Evolutionary conservation across 2,329 filamentous ascomycete species (phyloP), one percentile per base, ranked within the genome.

Genomic region (Trichoderma sp.): DNA sequence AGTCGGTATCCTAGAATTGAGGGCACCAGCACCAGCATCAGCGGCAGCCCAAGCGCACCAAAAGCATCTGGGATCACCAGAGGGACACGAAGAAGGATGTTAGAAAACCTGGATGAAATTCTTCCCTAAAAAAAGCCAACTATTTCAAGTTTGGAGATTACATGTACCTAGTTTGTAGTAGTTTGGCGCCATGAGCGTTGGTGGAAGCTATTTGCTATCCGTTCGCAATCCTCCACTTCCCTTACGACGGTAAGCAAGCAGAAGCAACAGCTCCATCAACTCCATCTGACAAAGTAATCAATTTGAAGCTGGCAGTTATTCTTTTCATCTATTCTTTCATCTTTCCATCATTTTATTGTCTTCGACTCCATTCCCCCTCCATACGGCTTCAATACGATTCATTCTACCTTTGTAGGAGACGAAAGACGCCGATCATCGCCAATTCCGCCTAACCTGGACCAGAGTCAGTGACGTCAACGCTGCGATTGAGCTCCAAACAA

Each of bases 381-480:
- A 3, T 13, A 23, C 20, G 1, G 20, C n/a, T 3, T 53, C 47
- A 53, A 13, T 3, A 4, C 17, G n/a, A 50, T 53, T 13, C 12
- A 23, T 53, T 53, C 28, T n/a, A 5, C 13, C 4, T 53, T 6
- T n/a, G n/a, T 34, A n/a, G 17, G 43, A 47, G 62, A 20, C 4
- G 26, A 47, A 53, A 9, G 12, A n/a, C 23, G 20, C 50, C 12
- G 65, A 59, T 59, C 57, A 15, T 13, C 57, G 4, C 57, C 65
- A 59, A 32, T 66, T 30, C 63, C 47, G 11, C 53, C 32, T 57
- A 23, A 20, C 36, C 17, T 34, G 17, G 26, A 64, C 62, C 9
- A 20, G 39, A 64, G 62, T 43, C 34, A 32, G 34, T 59, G 55
- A 59, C 65, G 65, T 68, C 65, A 68, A 59, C 65, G 13, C 47